Evolutionary conservation across 768 basidiomycete species (phyloP).

Genomic region (Pluteus cervinus): DNA sequence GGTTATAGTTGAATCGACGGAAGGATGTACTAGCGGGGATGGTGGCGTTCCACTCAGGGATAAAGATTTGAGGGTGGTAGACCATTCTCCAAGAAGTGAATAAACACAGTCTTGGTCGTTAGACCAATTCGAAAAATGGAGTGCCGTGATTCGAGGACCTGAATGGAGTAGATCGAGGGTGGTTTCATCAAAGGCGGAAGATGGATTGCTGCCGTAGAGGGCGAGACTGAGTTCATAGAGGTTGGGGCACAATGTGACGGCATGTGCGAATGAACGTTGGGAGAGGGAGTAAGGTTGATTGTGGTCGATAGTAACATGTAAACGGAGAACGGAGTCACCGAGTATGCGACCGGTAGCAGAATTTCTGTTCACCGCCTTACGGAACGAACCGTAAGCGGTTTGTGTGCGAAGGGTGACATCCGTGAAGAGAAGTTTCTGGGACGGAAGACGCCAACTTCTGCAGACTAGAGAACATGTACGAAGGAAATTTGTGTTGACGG

Average conservation of each 20-base stretch:
- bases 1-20: no score
- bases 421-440: constrained; percentile 62
- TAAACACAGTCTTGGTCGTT: constrained; percentile 49
- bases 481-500: constrained; percentile 37
- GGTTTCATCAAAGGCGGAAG: constrained; percentile 47
- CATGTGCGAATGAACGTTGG: constrained; percentile 50
- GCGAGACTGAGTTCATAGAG: constrained; percentile 49
- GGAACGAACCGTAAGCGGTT: constrained; percentile 48
- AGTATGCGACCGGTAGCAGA: constrained; percentile 44
- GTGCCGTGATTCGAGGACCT: constrained; percentile 45
- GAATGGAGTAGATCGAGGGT: constrained; percentile 46
- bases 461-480: constrained; percentile 56
- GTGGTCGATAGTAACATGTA: constrained; percentile 57
- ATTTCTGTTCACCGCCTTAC: constrained; percentile 39
- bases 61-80: constrained; percentile 49
- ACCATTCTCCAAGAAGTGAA: constrained; percentile 62
- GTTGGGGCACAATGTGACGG: constrained; percentile 54
- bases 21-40: constrained; percentile 34
- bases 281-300: constrained; percentile 59
- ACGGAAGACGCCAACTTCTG: constrained; percentile 55
- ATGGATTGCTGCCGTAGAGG: constrained; percentile 50
- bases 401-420: constrained; percentile 49
- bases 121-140: constrained; percentile 71
- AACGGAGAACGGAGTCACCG: constrained; percentile 43
- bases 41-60: constrained; percentile 56